Evolutionary conservation across 192 early-diverging fungal genomes (phyloP), one percentile per base, ranked within the genome.

Genomic region (Backusella parvicylindrica): DNA sequence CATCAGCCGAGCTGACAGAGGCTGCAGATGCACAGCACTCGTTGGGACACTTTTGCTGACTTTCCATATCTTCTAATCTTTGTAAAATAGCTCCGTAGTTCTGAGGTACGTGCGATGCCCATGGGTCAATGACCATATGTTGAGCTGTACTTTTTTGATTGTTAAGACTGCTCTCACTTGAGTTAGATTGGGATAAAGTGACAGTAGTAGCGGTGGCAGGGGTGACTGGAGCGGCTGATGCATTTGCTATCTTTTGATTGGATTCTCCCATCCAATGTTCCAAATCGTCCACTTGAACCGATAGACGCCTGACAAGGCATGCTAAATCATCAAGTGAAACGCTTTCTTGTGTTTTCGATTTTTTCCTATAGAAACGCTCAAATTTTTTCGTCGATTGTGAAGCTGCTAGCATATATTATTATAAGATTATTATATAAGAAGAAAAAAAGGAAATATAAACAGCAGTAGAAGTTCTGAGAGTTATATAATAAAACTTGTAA

Each of bases 291-390:
- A 72, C 53, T 16, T 72, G 71, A 28, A 60, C 50, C 1, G 49
- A 63, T 0, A 72, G 49, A 9, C 71, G 49, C 32, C 36, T 72
- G 11, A 72, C 71, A 26, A 72, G 53, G 38, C 31, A 21, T 21
- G 49, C 35, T 38, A 72, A 31, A 40, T 72, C 35, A 63, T 72
- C 71, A 26, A 72, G 53, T 12, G 71, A 70, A 8, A 43, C 37
- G 2, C 40, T 23, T 41, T 28, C 40, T 43, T 60, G 53, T 26
- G 53, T 7, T 28, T 60, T 60, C 0, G 53, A 12, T 26, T 60
- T 60, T 60, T 60, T 60, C 53, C 13, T 60, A 26, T 60, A 60
- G 53, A 60, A 60, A 28, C 53, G 53, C 23, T 60, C 53, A 60
- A 60, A 13, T 9, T 60, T 60, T 60, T 26, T 60, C 23, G 53